Percentiles rank a stretch among this genome's conserved stretches.
These are phyloP conservation scores for Amylocarpus encephaloides DNA, from an alignment of 2,329 filamentous ascomycete genomes.

Conservation along the genomic window DNA sequence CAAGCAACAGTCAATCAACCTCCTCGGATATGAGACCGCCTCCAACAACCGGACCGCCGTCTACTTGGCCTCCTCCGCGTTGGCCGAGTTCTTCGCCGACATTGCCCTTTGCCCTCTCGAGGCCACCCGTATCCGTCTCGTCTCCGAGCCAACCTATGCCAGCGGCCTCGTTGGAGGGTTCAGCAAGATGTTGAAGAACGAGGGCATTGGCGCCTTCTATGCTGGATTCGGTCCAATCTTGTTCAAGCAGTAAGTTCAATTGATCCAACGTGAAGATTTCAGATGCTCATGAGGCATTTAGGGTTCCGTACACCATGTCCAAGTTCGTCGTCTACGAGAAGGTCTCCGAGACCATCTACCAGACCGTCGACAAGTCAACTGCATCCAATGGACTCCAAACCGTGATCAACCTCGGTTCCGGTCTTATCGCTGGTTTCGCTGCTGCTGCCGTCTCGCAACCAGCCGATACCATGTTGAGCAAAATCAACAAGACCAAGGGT, in stretches of 20 bases:
- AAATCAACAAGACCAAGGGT: slow-evolving; percentile 95
- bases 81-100: slow-evolving; percentile 65
- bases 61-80: slow-evolving; percentile 66
- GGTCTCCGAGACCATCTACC: slow-evolving; percentile 69
- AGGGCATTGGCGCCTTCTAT: slow-evolving; percentile 84
- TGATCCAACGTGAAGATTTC: neutral
- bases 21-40: slow-evolving; percentile 70
- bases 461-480: slow-evolving; percentile 88
- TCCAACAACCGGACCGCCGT: slow-evolving; percentile 73
- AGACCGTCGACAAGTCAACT: slow-evolving; percentile 61
- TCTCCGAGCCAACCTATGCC: slow-evolving; percentile 81
- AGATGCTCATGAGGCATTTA: slow-evolving; percentile 31
- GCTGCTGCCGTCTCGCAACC: slow-evolving; percentile 83
- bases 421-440: slow-evolving; percentile 76
- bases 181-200: slow-evolving; percentile 73
- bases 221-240: slow-evolving; percentile 83
- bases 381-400: slow-evolving; percentile 67
- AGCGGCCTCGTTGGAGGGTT: slow-evolving; percentile 73
- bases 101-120: slow-evolving; percentile 86
- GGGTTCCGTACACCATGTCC: slow-evolving; percentile 89
- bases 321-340: slow-evolving; percentile 95
- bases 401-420: slow-evolving; percentile 70
- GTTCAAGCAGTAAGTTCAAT: slow-evolving; percentile 63
- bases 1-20: slow-evolving; percentile 85
- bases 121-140: slow-evolving; percentile 89